Conservation (phyloP, 148 eudicot species). For the Arbutus unedo region DNA sequence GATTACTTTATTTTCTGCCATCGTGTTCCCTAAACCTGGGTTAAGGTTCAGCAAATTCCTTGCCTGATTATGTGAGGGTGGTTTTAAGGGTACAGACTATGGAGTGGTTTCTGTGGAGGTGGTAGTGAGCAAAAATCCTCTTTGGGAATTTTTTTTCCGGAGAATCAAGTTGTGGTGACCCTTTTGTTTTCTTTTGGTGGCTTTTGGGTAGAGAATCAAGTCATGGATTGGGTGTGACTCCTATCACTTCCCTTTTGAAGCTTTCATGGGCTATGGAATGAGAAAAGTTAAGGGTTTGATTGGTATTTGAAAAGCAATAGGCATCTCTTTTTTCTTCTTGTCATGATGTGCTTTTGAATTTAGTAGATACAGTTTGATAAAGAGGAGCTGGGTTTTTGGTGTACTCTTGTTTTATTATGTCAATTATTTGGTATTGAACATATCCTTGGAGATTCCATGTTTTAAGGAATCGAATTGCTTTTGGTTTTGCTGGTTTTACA, state of each 20-base stretch:
- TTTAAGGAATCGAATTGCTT: conserved; percentile 11
- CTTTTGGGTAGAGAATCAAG: conserved; percentile 11
- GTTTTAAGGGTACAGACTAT: background rate
- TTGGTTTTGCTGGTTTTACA: background rate
- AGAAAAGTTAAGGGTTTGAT: conserved; percentile 13
- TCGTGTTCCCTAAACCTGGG: background rate
- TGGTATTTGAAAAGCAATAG: conserved; percentile 9
- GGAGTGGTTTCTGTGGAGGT: background rate
- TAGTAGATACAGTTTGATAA: conserved; percentile 7
- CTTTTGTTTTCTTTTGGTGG: conserved; percentile 15
- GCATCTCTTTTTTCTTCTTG: conserved; percentile 19
- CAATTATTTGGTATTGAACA: conserved; percentile 9
- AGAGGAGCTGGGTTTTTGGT: background rate
- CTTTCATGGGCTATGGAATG: background rate
- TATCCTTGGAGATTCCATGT: conserved; percentile 16
- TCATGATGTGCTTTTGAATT: background rate
- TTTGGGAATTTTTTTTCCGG: background rate
- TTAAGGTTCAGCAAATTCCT: no score
- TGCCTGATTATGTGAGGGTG: background rate
- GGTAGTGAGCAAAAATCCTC: background rate
- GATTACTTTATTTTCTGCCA: background rate
- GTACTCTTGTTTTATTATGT: conserved; percentile 17
- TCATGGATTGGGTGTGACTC: background rate
- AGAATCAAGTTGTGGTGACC: conserved; percentile 14
- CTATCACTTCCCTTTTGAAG: background rate